phyloP scores from a whole-genome alignment of 2,329 filamentous ascomycete species.

The Salinomyces thailandicus region DNA sequence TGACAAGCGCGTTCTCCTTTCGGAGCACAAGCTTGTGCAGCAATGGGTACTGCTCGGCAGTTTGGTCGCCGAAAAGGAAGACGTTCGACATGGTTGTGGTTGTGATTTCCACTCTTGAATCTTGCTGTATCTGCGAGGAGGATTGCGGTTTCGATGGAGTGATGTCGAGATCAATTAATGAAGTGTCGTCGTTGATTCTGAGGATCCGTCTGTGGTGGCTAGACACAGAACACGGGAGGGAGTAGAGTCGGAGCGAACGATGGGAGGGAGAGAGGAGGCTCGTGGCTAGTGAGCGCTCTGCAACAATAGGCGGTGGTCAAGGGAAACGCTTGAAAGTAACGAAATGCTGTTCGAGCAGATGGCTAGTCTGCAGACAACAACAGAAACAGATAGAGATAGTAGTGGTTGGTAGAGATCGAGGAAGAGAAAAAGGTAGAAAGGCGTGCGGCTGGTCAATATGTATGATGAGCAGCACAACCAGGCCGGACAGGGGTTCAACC shows the following conservation, averaged over 20 bases:
- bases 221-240: conserved; percentile 18
- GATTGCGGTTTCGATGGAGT: conserved; percentile 1
- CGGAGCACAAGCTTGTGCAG: conserved; percentile 40
- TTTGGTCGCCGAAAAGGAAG: conserved; percentile 63
- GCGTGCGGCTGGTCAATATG: conserved; percentile 14
- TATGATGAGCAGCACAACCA: conserved; percentile 11
- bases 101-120: neutral
- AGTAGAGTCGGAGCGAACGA: conserved; percentile 2
- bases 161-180: conserved; percentile 4
- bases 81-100: conserved; percentile 32
- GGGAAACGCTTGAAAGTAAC: conserved; percentile 12
- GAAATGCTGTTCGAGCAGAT: conserved; percentile 20
- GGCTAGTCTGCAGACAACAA: conserved; percentile 21
- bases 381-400: conserved; percentile 3
- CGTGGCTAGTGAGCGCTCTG: conserved; percentile 6
- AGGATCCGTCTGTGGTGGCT: conserved; percentile 22
- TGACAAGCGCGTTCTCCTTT: conserved; percentile 47
- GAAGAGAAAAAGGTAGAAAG: conserved; percentile 3
- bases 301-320: neutral
- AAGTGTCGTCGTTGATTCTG: neutral
- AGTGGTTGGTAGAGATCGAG: conserved; percentile 3
- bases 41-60: conserved; percentile 54
- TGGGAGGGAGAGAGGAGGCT: conserved; percentile 5
- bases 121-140: neutral
- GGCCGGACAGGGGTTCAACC: conserved; percentile 14